These are phyloP conservation scores for Populus simonii DNA, from an alignment of 345 rosid species.

Conservation along the genomic window DNA sequence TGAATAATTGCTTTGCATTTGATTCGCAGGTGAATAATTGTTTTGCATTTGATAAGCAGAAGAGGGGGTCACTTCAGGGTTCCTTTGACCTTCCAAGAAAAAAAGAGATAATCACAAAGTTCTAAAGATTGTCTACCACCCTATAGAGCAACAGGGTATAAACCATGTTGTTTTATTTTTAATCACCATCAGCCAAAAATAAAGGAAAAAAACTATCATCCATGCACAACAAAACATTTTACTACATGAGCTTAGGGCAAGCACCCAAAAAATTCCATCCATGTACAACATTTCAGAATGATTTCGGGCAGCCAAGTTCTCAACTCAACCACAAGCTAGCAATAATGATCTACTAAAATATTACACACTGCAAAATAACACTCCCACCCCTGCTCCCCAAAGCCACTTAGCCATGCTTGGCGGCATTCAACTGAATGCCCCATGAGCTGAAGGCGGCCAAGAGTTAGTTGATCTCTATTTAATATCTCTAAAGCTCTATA, in stretches of 20 bases:
- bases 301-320: background rate
- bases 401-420: background rate
- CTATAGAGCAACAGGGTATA: background rate
- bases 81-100: conserved; percentile 43
- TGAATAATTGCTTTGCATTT: conserved; percentile 34
- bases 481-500: background rate
- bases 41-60: conserved; percentile 43
- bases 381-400: background rate
- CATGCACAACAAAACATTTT: background rate
- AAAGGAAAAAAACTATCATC: background rate
- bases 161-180: background rate
- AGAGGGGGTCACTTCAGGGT: conserved; percentile 23
- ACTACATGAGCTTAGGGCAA: no score
- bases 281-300: background rate
- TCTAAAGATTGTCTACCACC: background rate
- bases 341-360: background rate
- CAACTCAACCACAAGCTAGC: background rate
- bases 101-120: conserved; percentile 9
- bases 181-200: background rate
- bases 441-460: background rate
- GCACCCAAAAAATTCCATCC: background rate
- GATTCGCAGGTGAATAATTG: conserved; percentile 35
- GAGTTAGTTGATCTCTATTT: background rate
- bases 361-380: background rate
- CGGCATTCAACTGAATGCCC: background rate